Conservation (phyloP, 2,329 filamentous ascomycete genomes). For the Fusarium compactum region DNA sequence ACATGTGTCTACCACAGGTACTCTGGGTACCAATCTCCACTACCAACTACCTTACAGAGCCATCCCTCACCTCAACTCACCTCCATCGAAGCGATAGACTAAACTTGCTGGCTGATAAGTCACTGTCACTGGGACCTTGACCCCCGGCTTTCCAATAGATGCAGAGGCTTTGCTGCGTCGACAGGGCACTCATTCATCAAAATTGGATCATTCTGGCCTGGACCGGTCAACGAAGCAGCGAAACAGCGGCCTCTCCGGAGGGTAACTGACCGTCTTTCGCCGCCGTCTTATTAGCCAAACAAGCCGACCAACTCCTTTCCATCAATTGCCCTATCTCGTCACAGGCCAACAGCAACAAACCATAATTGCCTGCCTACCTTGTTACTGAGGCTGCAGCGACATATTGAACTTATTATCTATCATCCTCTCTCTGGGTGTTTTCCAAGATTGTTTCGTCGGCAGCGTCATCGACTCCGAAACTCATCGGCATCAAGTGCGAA, state of each 20-base stretch:
- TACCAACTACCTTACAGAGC: slow-evolving; percentile 5
- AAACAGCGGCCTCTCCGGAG: slow-evolving; percentile 39
- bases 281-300: slow-evolving; percentile 31
- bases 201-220: slow-evolving; percentile 39
- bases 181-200: slow-evolving; percentile 37
- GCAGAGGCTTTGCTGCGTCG: slow-evolving; percentile 34
- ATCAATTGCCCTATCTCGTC: slow-evolving; percentile 24
- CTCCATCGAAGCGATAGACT: slow-evolving; percentile 34
- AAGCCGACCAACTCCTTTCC: slow-evolving; percentile 35
- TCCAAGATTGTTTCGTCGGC: slow-evolving; percentile 10
- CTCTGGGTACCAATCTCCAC: not conserved
- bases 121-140: slow-evolving; percentile 24
- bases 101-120: slow-evolving; percentile 34
- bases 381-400: slow-evolving; percentile 12
- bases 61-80: slow-evolving; percentile 21
- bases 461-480: slow-evolving; percentile 28
- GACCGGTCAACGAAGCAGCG: slow-evolving; percentile 37
- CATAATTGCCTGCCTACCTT: slow-evolving; percentile 5
- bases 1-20: not conserved
- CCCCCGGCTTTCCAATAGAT: slow-evolving; percentile 18
- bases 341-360: slow-evolving; percentile 5
- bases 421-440: not conserved
- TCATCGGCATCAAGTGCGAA: slow-evolving; percentile 24
- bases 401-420: slow-evolving; percentile 13
- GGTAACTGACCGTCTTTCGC: slow-evolving; percentile 38